Conservation (phyloP, 371 early-diverging fungal species). For the Mortierella sp. region DNA sequence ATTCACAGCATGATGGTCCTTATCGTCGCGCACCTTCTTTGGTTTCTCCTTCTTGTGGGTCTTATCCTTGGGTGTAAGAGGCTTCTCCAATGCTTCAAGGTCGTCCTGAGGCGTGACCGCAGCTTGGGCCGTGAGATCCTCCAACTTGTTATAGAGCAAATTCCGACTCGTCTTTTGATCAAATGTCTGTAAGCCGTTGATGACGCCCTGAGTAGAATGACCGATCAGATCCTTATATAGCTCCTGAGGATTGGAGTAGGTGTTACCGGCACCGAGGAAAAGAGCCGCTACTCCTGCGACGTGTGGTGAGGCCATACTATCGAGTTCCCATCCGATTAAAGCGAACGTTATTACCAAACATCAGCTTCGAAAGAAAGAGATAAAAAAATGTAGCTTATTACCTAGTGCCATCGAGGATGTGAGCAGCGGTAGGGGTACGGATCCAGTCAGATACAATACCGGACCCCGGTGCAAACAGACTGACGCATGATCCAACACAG, state of each 20-base stretch:
- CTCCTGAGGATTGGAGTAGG: constrained; percentile 68
- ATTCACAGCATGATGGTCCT: not conserved
- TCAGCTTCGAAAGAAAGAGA: not conserved
- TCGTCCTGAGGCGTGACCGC: constrained; percentile 9
- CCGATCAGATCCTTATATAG: constrained; percentile 80
- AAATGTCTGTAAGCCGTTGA: constrained; percentile 55
- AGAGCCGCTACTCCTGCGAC: constrained; percentile 96
- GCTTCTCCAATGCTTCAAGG: not conserved
- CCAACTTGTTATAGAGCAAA: constrained; percentile 45
- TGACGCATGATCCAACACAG: constrained; percentile 66
- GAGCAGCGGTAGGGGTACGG: constrained; percentile 32
- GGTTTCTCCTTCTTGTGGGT: not conserved
- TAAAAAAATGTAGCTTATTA: constrained; percentile 12
- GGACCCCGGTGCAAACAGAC: constrained; percentile 64
- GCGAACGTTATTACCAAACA: not conserved
- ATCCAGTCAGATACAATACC: constrained; percentile 63
- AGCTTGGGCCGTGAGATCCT: constrained; percentile 3
- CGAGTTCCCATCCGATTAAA: too few relatives aligned
- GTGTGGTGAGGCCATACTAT: constrained; percentile 97
- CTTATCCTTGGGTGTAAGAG: not conserved
- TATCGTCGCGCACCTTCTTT: not conserved
- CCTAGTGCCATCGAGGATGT: constrained; percentile 73
- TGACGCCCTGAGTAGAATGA: constrained; percentile 68
- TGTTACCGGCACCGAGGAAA: constrained; percentile 62
- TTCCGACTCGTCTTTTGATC: constrained; percentile 14